Base-by-base conservation (phyloP, 2,329 filamentous ascomycete genomes). In the Westerdykella sp. region DNA sequence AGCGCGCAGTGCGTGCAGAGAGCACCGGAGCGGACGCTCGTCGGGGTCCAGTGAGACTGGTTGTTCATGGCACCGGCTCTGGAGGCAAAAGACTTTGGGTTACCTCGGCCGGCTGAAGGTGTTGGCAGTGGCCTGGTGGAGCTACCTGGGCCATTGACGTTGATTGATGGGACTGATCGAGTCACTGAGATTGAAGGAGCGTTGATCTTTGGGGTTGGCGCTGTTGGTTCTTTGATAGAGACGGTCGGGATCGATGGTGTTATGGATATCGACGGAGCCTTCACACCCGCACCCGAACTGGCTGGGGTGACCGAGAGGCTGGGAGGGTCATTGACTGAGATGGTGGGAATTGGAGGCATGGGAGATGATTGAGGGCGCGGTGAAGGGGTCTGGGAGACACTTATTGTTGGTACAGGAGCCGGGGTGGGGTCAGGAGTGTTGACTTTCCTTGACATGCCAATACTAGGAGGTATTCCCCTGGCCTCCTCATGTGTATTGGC, bases 1-100 rank as follows among this genome's bases (percentile, higher is more conserved):
- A 85, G 75, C 9, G 81, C 77, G 62, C 93, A 98, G 57, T 90
- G 83, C 39, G 89, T 85, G 61, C 93, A 98, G 37, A 83, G 78
- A 6, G 87, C 86, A 6, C 84, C 84, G 7, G 76, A 76, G 39
- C 70, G 67, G n/a, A 67, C 65, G 23, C 63, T 57, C 12, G 71
- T 69, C 1, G 71, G 71, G 1, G 72, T 73, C 60, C 67, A 70
- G 56, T 71, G 73, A 25, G 65, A 62, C 41, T 67, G 63, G 34
- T 70, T 65, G 21, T 54, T 63, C 23, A 57, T 61, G 23, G 61
- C 59, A 32, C 57, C 56, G 39, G 59, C 66, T 34, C 56, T 55
- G 22, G 56, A 60, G 9, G 18, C 18, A 44, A 56, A 53, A 59
- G 72, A 50, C 60, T 69, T 43, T 73, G 58, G 79, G 72, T 54